Base-by-base conservation (phyloP, 345 rosid genomes). In the Eucalyptus marginata region DNA sequence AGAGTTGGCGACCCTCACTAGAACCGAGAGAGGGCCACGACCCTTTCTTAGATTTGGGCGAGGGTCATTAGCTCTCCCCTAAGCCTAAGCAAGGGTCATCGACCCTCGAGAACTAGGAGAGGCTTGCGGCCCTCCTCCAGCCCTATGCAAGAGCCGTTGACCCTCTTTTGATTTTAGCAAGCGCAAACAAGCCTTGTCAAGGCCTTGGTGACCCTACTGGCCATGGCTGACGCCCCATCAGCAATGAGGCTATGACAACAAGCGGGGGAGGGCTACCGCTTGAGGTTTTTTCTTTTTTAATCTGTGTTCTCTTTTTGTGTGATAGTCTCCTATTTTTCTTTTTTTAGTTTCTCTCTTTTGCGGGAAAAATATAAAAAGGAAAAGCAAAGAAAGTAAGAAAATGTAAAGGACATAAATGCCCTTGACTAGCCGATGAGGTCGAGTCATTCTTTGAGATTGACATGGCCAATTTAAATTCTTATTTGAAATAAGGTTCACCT, bases 11-110 rank as follows among this genome's bases (percentile, higher is more conserved):
- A 20, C 12, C 59, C 2, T 56, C 29, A 0, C 62, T 56, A 56
- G 13, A 56, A 4, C 0, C 0, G 0, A 24, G 12, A 8, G 27
- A 56, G 62, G 27, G 62, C 3, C 5, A 4, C 1, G 13, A 22
- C 27, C 3, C 11, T 56, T 20, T 56, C 62, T 24, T 1, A 56
- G 5, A 22, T 56, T 56, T 56, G 29, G 29, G 62, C 1, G 2
- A 56, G 13, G 0, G 6, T 8, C 5, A 0, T 54, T 22, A 22
- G 11, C 59, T 9, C 59, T 54, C 25, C 11, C 25, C 12, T 1
- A 51, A 27, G 59, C 25, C 25, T 22, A 20, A 54, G 59, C 11
- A 2, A 54, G 12, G 59, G 27, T 18, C 11, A 0, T 0, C 0
- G 0, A 24, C 56, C 56, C 56, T 51, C 2, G 4, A 52, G 56